phyloP scores from a whole-genome alignment of 805 yeast species.

The Metschnikowia drakensbergensis region DNA sequence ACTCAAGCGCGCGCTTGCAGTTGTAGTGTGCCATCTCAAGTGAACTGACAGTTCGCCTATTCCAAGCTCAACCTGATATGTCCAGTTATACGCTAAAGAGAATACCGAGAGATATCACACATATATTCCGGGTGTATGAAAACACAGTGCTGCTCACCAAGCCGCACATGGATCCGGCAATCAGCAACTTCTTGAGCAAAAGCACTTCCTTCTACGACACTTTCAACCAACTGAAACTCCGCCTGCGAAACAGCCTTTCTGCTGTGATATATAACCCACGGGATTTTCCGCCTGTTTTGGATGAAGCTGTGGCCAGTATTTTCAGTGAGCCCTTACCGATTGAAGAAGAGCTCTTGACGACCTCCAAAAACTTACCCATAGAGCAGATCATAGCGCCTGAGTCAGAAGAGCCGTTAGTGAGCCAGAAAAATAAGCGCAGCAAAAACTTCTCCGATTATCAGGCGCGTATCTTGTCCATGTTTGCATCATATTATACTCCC shows the following conservation, averaged over 20 bases:
- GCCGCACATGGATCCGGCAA: conserved; percentile 11
- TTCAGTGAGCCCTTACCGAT: conserved; percentile 19
- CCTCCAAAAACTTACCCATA: conserved; percentile 9
- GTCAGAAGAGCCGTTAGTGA: conserved; percentile 7
- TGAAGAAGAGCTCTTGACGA: conserved; percentile 7
- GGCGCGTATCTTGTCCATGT: conserved; percentile 24
- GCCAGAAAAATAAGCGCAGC: conserved; percentile 11
- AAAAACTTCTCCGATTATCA: conserved; percentile 21
- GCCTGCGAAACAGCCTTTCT: not conserved
- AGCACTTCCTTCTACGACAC: conserved; percentile 18
- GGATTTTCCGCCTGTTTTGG: conserved; percentile 25
- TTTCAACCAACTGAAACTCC: conserved; percentile 23
- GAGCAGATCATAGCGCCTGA: not conserved
- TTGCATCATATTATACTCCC: conserved; percentile 28
- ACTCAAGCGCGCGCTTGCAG: not conserved
- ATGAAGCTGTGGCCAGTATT: conserved; percentile 18
- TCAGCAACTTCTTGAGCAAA: conserved; percentile 17
- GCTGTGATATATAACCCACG: conserved; percentile 10
- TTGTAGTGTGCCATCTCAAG: not conserved
- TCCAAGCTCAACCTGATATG: conserved; percentile 7
- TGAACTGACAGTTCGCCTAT: not conserved
- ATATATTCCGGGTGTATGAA: conserved; percentile 20
- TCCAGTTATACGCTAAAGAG: conserved; percentile 17
- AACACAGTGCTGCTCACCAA: conserved; percentile 12
- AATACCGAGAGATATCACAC: conserved; percentile 21